Evolutionary conservation across 495 filamentous ascomycete genomes (phyloP), one percentile per base, ranked within the genome.

Genomic region (Sphaerosporella brunnea): DNA sequence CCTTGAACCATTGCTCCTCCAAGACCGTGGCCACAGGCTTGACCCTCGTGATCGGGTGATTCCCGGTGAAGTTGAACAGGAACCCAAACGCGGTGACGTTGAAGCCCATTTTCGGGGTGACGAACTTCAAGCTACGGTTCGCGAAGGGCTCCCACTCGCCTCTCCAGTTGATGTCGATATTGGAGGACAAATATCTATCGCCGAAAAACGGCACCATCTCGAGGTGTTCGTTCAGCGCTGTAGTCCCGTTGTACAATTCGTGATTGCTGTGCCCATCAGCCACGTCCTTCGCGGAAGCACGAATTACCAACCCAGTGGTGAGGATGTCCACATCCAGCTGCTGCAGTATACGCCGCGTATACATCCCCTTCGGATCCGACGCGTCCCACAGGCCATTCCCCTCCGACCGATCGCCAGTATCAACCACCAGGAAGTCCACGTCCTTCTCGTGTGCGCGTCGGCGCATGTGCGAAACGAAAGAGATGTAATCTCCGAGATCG

Each of bases 401-500:
- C 65, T 97, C 90, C 51, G 93, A 75, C 25, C 90, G 72, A 59
- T 97, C 90, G 23, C 90, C 90, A 4, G 87, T 94, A 65, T 97
- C 90, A 50, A 97, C 71, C 19, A 97, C 73, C 19, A 96, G 66
- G 20, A 97, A 65, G 62, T 97, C 90, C 24, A 75, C 73, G 18
- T 82, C 85, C 34, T 77, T 69, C 2, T 73, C 68, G 56, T 95
- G 82, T 19, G 84, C 83, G 59, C 72, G 78, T 53, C 74, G 67
- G 20, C 75, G 79, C 71, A 97, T 75, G 54, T 84, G 84, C 25
- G 76, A 65, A 18, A 86, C 75, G 58, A 97, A 93, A 8, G 90
- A 96, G 53, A 96, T 73, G 64, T 96, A 97, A 66, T 97, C 90
- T 28, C 90, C 90, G 82, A 90, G 95, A 62, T 96, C 90, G 30